These are phyloP conservation scores for Catharanthus roseus DNA, from an alignment of 257 asterid genomes.

Conservation along the genomic window DNA sequence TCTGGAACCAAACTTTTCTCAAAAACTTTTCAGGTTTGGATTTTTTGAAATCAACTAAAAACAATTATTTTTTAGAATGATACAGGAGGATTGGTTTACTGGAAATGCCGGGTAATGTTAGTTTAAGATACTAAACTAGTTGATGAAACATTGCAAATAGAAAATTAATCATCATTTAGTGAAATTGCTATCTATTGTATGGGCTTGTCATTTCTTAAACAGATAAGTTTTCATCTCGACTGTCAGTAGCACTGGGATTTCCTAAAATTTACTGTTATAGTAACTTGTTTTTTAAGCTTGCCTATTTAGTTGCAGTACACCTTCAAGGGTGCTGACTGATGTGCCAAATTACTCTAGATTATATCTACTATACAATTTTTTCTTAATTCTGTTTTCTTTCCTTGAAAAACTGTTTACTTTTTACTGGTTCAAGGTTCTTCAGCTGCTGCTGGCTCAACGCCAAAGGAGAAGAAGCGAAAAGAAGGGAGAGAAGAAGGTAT, in stretches of 20 bases:
- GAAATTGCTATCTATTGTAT: neutral
- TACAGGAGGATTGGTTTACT: neutral
- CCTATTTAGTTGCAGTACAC: neutral
- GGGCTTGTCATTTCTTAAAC: neutral
- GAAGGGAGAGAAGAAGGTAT: slow-evolving; percentile 67
- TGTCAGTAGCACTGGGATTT: neutral
- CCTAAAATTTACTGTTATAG: neutral
- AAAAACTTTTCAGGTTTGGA: neutral
- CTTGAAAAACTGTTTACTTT: slow-evolving; percentile 4
- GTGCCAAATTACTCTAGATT: neutral
- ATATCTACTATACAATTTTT: neutral
- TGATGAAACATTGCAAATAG: neutral
- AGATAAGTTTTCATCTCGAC: neutral
- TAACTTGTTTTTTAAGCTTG: neutral
- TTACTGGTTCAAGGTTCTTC: slow-evolving; percentile 8
- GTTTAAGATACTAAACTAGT: neutral
- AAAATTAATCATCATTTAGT: neutral
- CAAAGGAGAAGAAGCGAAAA: slow-evolving; percentile 61
- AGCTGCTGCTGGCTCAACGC: slow-evolving; percentile 28
- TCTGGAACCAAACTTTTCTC: neutral
- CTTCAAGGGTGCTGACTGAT: neutral
- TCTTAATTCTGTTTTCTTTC: neutral
- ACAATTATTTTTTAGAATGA: neutral
- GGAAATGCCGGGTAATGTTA: neutral
- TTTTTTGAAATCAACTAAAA: neutral